phyloP scores from a whole-genome alignment of 1,284 basidiomycete genomes.

The Malassezia nana region DNA sequence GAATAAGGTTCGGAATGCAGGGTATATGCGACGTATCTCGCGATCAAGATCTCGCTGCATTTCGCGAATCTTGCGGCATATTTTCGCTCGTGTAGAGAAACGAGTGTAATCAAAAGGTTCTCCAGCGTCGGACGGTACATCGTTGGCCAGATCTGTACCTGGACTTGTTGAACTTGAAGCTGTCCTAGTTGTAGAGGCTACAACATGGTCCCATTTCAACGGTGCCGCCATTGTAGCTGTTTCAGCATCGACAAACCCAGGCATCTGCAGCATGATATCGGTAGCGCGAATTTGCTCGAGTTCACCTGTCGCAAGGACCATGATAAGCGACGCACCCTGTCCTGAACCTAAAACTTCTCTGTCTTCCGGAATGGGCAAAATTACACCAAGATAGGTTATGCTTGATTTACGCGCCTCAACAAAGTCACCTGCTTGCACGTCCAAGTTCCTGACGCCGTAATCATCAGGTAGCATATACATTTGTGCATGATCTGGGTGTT shows the following conservation, averaged over 20 bases:
- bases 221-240: slow-evolving; percentile 8
- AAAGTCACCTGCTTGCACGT: slow-evolving; percentile 16
- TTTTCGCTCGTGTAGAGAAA: slow-evolving; percentile 4
- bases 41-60: slow-evolving; percentile 12
- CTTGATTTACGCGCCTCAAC: slow-evolving; percentile 14
- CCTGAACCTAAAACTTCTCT: slow-evolving; percentile 1
- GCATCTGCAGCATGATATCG: slow-evolving; percentile 18
- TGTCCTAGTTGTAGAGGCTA: slow-evolving; percentile 2
- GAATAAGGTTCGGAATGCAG: slow-evolving; percentile 15
- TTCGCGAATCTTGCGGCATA: slow-evolving; percentile 16
- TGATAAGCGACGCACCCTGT: neutral
- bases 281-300: slow-evolving; percentile 12
- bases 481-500: neutral
- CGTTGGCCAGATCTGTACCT: neutral
- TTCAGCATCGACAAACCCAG: slow-evolving; percentile 8
- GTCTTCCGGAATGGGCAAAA: slow-evolving; percentile 15
- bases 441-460: neutral
- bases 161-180: neutral
- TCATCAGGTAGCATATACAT: neutral
- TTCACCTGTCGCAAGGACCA: slow-evolving; percentile 13
- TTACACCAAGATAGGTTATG: slow-evolving; percentile 5
- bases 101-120: slow-evolving; percentile 13
- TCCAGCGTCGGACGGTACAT: neutral
- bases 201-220: slow-evolving; percentile 14
- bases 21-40: slow-evolving; percentile 10